A percentile compares a stretch with the other conserved stretches of the same genome.
These are phyloP conservation scores for Cordyceps farinosa DNA, from an alignment of 2,329 filamentous ascomycete genomes.

Conservation along the genomic window DNA sequence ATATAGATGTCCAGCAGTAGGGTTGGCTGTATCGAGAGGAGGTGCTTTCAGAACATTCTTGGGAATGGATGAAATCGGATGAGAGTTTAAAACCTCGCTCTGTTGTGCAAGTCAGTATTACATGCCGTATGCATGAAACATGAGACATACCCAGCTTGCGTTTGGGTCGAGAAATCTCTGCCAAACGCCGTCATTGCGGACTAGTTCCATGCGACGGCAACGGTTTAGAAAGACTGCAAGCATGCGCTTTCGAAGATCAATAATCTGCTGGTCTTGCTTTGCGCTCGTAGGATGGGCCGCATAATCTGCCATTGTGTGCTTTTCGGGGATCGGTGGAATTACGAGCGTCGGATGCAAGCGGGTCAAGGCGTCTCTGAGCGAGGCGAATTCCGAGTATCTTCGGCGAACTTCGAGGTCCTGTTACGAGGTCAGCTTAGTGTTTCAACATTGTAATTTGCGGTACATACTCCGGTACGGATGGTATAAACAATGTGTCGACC, in stretches of 20 bases:
- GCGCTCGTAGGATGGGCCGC: constrained; percentile 96
- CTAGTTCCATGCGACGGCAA: constrained; percentile 86
- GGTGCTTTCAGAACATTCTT: constrained; percentile 94
- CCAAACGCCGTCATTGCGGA: constrained; percentile 91
- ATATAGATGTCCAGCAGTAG: constrained; percentile 78
- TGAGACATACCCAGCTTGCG: constrained; percentile 79
- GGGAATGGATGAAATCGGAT: constrained; percentile 84
- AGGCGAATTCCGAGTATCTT: constrained; percentile 95
- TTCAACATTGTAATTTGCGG: neutral
- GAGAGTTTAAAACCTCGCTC: constrained; percentile 93
- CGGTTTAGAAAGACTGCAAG: constrained; percentile 91
- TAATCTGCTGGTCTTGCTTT: constrained; percentile 95
- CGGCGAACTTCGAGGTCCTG: constrained; percentile 93
- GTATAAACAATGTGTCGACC: constrained; percentile 96
- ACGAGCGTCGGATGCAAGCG: constrained; percentile 92
- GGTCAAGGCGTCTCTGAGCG: constrained; percentile 81
- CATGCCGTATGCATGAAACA: neutral
- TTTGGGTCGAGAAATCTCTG: constrained; percentile 98
- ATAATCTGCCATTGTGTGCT: constrained; percentile 98
- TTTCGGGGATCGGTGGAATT: constrained; percentile 95
- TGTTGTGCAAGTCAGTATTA: constrained; percentile 36
- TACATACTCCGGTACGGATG: constrained; percentile 82
- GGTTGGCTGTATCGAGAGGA: constrained; percentile 92
- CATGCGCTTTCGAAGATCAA: constrained; percentile 96
- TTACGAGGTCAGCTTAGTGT: constrained; percentile 11